Evolutionary conservation across 257 asterid species (phyloP), one percentile per base, ranked within the genome.

Genomic region (Solanum pinnatisectum): DNA sequence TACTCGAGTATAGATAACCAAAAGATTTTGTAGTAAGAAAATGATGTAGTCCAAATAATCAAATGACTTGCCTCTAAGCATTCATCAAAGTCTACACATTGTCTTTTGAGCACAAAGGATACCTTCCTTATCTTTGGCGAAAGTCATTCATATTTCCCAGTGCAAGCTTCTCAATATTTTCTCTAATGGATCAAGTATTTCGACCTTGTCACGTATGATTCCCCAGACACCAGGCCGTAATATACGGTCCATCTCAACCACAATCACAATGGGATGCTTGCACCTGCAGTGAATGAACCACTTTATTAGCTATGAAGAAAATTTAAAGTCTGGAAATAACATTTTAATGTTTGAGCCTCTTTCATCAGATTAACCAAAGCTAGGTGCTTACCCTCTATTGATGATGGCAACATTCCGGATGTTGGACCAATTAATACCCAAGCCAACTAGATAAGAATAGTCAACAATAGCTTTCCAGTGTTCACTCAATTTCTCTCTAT

Each of bases 171-270:
- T 93, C 65, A 97, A 89, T 73, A 97, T 94, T 40, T 89, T 92
- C 90, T 96, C 98, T 1, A 97, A 85, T 2, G 98, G 94, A 88
- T 97, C 98, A 4, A 97, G 95, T 86, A 97, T 94, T 87, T 94
- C 98, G 14, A 92, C 92, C 90, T 93, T 95, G 91, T 97, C 98
- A 3, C 98, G 96, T 33, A 97, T 86, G 40, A 97, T 93, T 77
- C 90, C 97, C 98, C 98, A 95, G 60, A 98, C 98, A 27, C 95
- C 95, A 0, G 99, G 98, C 88, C 98, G 91, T 67, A 96, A 88
- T 39, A 95, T 88, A 23, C 98, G 94, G 68, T 97, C 98, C 98
- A 97, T 96, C 95, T 97, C 99, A 3, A 94, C 96, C 7, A 95
- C 95, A 72, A 95, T 95, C 16, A 90, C 98, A 16, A 90, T 71